A percentile compares a stretch with the other conserved stretches of the same genome.
Conservation (phyloP, 1,284 basidiomycete species). For the Cutaneotrichosporon sp. region DNA sequence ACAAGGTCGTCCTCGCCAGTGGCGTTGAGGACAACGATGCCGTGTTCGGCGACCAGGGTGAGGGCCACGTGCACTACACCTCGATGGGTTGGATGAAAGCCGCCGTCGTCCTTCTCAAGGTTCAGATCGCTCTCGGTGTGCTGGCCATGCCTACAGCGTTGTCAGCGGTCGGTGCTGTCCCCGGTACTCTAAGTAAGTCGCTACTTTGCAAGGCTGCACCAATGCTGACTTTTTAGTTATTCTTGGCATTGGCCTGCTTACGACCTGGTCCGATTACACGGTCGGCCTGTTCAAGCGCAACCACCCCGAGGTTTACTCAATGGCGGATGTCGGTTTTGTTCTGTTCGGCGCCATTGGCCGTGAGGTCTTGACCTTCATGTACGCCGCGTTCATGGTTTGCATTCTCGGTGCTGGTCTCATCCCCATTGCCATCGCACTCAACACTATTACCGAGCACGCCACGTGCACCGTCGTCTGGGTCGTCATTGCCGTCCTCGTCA, state of each 20-base stretch:
- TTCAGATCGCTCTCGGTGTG: constrained; percentile 29
- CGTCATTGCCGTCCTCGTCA: constrained; percentile 19
- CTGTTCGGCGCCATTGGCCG: constrained; percentile 24
- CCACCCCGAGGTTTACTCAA: constrained; percentile 34
- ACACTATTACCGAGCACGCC: constrained; percentile 32
- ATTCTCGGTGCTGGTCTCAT: constrained; percentile 8
- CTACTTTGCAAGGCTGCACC: no score
- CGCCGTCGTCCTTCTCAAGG: constrained; percentile 33
- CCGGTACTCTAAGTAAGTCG: constrained; percentile 21
- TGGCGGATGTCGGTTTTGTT: constrained; percentile 28
- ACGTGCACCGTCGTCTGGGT: constrained; percentile 36
- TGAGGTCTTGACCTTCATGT: constrained; percentile 14
- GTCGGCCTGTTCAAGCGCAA: constrained; percentile 28
- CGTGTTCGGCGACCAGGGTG: constrained; percentile 29
- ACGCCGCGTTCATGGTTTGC: constrained; percentile 8
- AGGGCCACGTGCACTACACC: constrained; percentile 33
- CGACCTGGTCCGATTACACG: constrained; percentile 24
- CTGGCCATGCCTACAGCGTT: constrained; percentile 30
- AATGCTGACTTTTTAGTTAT: constrained; percentile 15
- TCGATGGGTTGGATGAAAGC: constrained; percentile 38
- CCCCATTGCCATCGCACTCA: constrained; percentile 25
- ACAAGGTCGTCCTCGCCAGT: no score
- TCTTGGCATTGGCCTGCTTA: constrained; percentile 24
- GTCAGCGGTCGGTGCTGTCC: constrained; percentile 26
- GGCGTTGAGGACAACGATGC: constrained; percentile 17